Percentiles rank a stretch among this genome's conserved stretches.
Conservation (phyloP, 257 asterid genomes). For the Misopates orontium region DNA sequence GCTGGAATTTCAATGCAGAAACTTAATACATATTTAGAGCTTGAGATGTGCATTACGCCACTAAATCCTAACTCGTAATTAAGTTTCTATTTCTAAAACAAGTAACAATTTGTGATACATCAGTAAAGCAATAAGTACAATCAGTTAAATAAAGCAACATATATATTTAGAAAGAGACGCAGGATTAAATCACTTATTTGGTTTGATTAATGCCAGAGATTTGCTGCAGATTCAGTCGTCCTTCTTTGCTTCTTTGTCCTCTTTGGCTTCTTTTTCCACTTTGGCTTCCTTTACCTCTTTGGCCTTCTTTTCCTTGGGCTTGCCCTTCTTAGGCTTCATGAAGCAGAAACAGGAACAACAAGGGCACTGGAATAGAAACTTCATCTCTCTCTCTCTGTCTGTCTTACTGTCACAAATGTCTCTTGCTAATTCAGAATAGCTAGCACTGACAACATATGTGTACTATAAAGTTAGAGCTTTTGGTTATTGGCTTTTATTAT, state of each 20-base stretch:
- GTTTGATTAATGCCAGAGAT: too few relatives aligned
- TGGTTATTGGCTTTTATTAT: not conserved
- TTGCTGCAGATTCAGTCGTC: too few relatives aligned
- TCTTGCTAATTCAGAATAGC: not conserved
- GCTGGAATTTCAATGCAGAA: too few relatives aligned
- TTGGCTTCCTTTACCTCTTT: constrained; percentile 6
- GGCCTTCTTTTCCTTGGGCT: constrained; percentile 40
- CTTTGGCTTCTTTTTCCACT: constrained; percentile 30
- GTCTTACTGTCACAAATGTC: constrained; percentile 4
- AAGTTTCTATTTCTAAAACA: too few relatives aligned
- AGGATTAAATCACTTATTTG: too few relatives aligned
- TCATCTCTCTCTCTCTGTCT: constrained; percentile 42
- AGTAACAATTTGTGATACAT: too few relatives aligned
- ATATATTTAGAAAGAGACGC: too few relatives aligned
- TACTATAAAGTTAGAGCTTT: constrained; percentile 22
- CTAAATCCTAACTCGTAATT: too few relatives aligned
- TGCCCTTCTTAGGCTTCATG: constrained; percentile 65
- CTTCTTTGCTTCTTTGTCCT: constrained; percentile 25
- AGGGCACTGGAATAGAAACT: constrained; percentile 82
- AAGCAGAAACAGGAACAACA: constrained; percentile 85
- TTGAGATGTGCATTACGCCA: too few relatives aligned
- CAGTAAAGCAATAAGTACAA: too few relatives aligned
- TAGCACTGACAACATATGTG: constrained; percentile 15
- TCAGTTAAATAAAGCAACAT: too few relatives aligned
- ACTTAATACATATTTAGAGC: too few relatives aligned